These are phyloP conservation scores for Metschnikowia chrysomelidarum DNA, from an alignment of 805 yeast genomes.

Conservation along the genomic window DNA sequence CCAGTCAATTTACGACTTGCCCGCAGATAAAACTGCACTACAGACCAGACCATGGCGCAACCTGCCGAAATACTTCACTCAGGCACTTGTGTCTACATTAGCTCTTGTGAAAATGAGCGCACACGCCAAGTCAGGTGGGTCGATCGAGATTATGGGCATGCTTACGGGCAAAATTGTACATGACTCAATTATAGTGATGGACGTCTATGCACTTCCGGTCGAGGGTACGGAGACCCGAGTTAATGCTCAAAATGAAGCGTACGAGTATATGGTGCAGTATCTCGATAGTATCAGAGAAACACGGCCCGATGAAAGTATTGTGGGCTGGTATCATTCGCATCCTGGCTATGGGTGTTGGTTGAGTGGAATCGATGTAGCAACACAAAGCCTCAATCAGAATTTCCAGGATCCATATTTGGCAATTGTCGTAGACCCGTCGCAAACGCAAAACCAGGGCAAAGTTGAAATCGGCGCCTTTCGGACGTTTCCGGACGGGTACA, in stretches of 20 bases:
- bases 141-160: constrained; percentile 95
- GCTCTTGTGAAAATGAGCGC: constrained; percentile 74
- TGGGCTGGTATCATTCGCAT: constrained; percentile 97
- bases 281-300: constrained; percentile 52
- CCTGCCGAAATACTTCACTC: constrained; percentile 59
- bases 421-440: constrained; percentile 80
- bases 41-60: constrained; percentile 50
- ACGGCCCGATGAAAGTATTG: constrained; percentile 59
- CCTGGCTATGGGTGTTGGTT: constrained; percentile 98
- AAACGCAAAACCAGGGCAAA: constrained; percentile 57
- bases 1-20: constrained; percentile 14
- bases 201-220: constrained; percentile 84
- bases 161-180: constrained; percentile 71
- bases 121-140: constrained; percentile 82
- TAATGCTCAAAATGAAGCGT: constrained; percentile 90
- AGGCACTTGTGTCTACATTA: constrained; percentile 62
- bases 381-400: constrained; percentile 80
- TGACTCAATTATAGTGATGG: constrained; percentile 63
- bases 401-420: constrained; percentile 93
- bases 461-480: constrained; percentile 90
- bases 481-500: constrained; percentile 50
- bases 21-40: constrained; percentile 9
- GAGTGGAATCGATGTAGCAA: constrained; percentile 88
- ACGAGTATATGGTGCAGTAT: constrained; percentile 91
- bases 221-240: constrained; percentile 96